Base-by-base conservation (phyloP, 768 basidiomycete genomes). In the Lactarius trivialis region DNA sequence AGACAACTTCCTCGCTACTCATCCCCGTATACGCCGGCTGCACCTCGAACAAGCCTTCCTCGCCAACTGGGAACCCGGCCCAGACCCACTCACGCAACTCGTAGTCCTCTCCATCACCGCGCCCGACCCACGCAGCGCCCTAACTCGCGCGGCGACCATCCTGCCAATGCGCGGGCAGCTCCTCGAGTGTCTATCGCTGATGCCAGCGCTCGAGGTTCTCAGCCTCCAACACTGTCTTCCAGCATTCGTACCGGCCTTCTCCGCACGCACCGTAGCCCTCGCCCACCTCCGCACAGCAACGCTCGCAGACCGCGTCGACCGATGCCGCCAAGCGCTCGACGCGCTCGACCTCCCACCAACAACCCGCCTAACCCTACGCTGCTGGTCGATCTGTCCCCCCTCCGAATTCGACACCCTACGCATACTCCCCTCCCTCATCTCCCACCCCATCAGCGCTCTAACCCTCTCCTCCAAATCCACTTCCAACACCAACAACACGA, bases 341-440 rank as follows among this genome's bases (percentile, higher is more conserved):
- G 45, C 58, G 24, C 58, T 64, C n/a, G 54, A 51, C 32, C 0
- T 64, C 15, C 54, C 63, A 4, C 24, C 52, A 0, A 17, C 37
- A 7, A 8, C 63, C 8, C 28, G 17, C n/a, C 36, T 64, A 37
- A 50, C 32, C 33, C 26, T 64, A 17, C 48, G 37, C 9, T 64
- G 63, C 39, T 64, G 63, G 58, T 60, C 63, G 32, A 12, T 45
- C 14, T 51, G 28, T 7, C 63, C 63, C 0, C 63, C 58, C 39
- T 55, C 63, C 36, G 63, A 64, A 26, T 33, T 60, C 54, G 63
- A 64, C 54, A 60, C 58, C 49, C 49, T 64, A 5, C 63, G 63
- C 5, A 17, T 64, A 54, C 32, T 64, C 8, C 63, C 63, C 5
- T 55, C 63, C 15, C 58, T 64, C 45, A 41, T 64, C 58, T 55